Evolutionary conservation across 352 stramenopile genomes (phyloP).

Genomic region (Phytophthora litchii): DNA sequence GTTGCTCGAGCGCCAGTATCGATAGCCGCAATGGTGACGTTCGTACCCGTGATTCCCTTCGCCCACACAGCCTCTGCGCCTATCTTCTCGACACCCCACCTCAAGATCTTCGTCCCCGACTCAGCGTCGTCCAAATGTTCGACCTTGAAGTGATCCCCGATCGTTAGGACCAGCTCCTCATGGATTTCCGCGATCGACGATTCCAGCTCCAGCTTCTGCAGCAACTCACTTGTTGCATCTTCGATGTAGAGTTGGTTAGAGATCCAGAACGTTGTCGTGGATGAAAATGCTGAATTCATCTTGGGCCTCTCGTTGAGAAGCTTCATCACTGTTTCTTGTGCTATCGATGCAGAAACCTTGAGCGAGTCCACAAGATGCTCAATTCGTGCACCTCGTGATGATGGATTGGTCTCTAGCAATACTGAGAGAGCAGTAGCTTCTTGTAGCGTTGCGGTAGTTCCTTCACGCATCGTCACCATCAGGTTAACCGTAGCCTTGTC

Average conservation of each 20-base stretch:
- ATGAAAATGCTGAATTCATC: slow-evolving; percentile 9
- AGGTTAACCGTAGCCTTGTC: slow-evolving; percentile 35
- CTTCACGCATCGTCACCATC: slow-evolving; percentile 36
- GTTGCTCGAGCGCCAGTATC: slow-evolving; percentile 45
- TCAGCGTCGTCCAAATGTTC: slow-evolving; percentile 20
- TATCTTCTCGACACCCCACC: slow-evolving; percentile 46
- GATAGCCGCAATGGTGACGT: slow-evolving; percentile 44
- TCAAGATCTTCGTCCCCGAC: slow-evolving; percentile 9
- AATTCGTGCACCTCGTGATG: slow-evolving; percentile 28
- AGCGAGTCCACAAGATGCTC: slow-evolving; percentile 25
- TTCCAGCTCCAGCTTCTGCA: slow-evolving; percentile 26
- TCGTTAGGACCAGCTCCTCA: slow-evolving; percentile 34
- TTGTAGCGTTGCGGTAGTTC: slow-evolving; percentile 16
- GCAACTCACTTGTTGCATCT: slow-evolving; percentile 30
- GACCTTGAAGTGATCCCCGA: slow-evolving; percentile 22
- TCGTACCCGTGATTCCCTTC: slow-evolving; percentile 30
- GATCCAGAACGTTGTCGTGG: slow-evolving; percentile 39
- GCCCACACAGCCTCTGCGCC: slow-evolving; percentile 41
- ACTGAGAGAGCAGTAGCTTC: slow-evolving; percentile 3
- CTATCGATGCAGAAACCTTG: slow-evolving; percentile 11
- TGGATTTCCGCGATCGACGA: slow-evolving; percentile 39
- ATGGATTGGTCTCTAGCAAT: slow-evolving; percentile 1
- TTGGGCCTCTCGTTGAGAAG: slow-evolving; percentile 24
- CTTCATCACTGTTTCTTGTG: slow-evolving; percentile 15
- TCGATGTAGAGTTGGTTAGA: slow-evolving; percentile 43